Percentiles rank a stretch among this genome's conserved stretches.
Evolutionary conservation across 768 basidiomycete species (phyloP).

Genomic region (Gloeophyllum trabeum): DNA sequence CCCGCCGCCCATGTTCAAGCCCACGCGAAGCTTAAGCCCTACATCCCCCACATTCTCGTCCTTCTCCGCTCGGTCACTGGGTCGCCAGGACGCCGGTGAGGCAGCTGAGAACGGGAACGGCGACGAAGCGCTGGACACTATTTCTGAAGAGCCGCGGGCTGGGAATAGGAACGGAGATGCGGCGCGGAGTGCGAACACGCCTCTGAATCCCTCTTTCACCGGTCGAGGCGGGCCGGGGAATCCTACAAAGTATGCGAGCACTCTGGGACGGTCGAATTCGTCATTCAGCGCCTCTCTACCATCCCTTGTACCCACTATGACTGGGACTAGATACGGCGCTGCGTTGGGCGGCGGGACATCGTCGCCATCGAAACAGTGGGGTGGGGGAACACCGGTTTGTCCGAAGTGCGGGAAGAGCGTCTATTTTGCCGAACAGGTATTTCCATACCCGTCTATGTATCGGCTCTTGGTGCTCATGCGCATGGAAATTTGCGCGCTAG

Average conservation of each 20-base stretch:
- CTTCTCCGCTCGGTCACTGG: not conserved
- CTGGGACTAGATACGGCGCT: slow-evolving; percentile 59
- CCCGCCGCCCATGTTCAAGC: not conserved
- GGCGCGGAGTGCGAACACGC: not conserved
- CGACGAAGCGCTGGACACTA: too few species aligned
- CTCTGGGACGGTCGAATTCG: not conserved
- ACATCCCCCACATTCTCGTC: not conserved
- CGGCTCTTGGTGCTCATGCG: not conserved
- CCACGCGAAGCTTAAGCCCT: not conserved
- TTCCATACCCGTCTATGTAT: not conserved
- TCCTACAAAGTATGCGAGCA: not conserved
- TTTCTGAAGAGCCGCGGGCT: not conserved
- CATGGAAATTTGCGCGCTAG: slow-evolving; percentile 20
- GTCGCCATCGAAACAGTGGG: slow-evolving; percentile 30
- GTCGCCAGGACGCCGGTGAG: not conserved
- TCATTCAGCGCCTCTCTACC: not conserved
- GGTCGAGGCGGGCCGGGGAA: not conserved
- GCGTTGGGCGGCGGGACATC: slow-evolving; percentile 29
- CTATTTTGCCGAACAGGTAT: slow-evolving; percentile 78
- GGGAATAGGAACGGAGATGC: not conserved
- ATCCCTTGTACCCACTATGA: slow-evolving; percentile 31
- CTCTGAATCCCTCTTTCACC: not conserved
- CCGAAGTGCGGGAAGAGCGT: slow-evolving; percentile 65
- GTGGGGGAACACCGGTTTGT: slow-evolving; percentile 48
- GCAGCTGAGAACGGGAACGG: not conserved